Base-by-base conservation (phyloP, 441 rosid genomes). In the Populus hybrid region DNA sequence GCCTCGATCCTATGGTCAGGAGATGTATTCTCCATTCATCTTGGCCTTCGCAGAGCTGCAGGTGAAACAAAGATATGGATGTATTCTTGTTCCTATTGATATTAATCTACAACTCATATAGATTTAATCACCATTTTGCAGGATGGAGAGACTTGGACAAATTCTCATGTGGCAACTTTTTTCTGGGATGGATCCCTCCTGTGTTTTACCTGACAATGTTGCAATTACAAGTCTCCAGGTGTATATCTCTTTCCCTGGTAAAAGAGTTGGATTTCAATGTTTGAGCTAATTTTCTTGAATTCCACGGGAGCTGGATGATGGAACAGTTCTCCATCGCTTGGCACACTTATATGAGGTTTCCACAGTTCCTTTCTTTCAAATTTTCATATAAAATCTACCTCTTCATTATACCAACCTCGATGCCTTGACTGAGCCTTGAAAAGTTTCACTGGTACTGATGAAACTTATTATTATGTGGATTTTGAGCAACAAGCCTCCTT, bases 121-220 rank as follows among this genome's bases (percentile, higher is more conserved):
- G 50, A 42, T 42, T 9, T 42, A 10, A 9, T 42, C 50, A 42
- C 12, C 70, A 67, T 23, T 1, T 29, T 1, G 20, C 70, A 67
- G 70, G 31, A 67, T 23, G 70, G 31, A 28, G 70, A 67, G 20
- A 31, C 36, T 67, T 67, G 6, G 70, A 31, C 29, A 4, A 28
- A 26, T 1, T 12, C 70, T 67, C 36, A 29, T 67, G 70, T 67
- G 70, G 1, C 70, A 8, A 67, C 29, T 26, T 26, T 42, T 28
- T 23, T 21, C 70, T 14, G 36, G 35, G 20, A 67, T 67, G 70
- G 70, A 67, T 67, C 38, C 70, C 7, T 12, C 29, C 70, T 67
- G 18, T 28, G 31, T 26, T 28, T 67, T 67, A 67, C 40, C 70
- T 67, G n/a, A 26, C n/a, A 67, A 67, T 67, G 70, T 67, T 67